Base-by-base conservation (phyloP, 495 filamentous ascomycete species). In the Talaromyces wortmannii region DNA sequence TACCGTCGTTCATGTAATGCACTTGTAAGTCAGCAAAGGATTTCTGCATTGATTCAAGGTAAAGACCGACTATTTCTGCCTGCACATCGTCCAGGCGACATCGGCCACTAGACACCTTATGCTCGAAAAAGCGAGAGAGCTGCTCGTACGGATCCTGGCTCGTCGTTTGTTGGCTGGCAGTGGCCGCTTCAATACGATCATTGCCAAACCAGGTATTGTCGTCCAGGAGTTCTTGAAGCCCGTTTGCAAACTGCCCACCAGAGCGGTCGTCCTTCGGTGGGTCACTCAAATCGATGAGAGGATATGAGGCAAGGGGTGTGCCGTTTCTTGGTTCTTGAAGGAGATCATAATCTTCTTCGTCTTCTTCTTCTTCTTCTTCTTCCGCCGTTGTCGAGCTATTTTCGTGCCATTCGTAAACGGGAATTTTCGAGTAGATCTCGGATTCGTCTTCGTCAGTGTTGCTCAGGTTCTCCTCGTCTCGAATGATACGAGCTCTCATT, bases 31-130 rank as follows among this genome's bases (percentile, higher is more conserved):
- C 53, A 31, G 65, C 61, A 1, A 70, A 42, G 64, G 64, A 72
- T 23, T 57, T 61, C 40, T 55, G 63, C 43, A 65, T 64, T 7
- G 61, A 55, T 48, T 69, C 66, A 52, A 67, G 52, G 11, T 71
- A 29, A 30, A 75, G 50, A 2, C 71, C 68, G 0, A 56, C 52
- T 4, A 71, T 42, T 47, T 75, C 69, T 15, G 12, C 16, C 4
- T 48, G 30, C 17, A 70, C 42, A 40, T 72, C 70, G 3, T 65
- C 50, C 2, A 29, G 2, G 1, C 59, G 71, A 23, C 71, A 75
- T 0, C 45, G 59, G 6, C 60, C 62, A 48, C 16, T 48, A 44
- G 44, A 52, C 32, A 70, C 58, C 30, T 69, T 73, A 4, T 46
- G 18, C 5, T 62, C 46, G 56, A 68, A 67, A 55, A 61, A 64